Evolutionary conservation across 2,329 filamentous ascomycete species (phyloP).

Genomic region (Epichloe festucae): DNA sequence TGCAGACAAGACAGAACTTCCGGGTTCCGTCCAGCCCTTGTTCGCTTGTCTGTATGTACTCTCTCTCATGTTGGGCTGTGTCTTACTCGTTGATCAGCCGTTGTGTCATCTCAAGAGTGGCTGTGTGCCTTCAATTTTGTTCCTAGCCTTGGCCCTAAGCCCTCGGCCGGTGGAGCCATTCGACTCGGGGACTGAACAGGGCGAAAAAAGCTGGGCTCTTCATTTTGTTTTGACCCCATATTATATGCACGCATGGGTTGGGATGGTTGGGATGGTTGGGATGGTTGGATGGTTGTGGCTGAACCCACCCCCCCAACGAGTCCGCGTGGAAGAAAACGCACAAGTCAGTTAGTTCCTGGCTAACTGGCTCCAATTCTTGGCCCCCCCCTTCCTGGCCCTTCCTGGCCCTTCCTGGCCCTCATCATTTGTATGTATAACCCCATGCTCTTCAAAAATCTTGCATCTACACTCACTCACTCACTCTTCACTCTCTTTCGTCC

Average conservation of each 20-base stretch:
- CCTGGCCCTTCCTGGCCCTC: constrained; percentile 5
- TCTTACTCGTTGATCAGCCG: neutral
- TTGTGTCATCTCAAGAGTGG: constrained; percentile 1
- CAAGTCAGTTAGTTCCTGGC: constrained; percentile 6
- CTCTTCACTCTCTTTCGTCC: neutral
- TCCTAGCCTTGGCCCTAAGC: neutral
- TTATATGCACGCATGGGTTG: neutral
- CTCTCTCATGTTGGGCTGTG: neutral
- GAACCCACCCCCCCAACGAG: neutral
- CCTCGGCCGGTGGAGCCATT: neutral
- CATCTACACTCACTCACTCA: neutral
- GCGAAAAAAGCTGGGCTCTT: neutral
- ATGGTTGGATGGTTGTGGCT: neutral
- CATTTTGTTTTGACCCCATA: neutral
- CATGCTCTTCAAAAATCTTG: constrained; percentile 7
- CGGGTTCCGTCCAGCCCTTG: neutral
- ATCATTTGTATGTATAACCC: constrained; percentile 5
- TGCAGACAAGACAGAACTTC: neutral
- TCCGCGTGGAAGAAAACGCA: neutral
- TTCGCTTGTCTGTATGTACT: too few relatives aligned
- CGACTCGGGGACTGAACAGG: neutral
- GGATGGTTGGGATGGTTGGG: too few relatives aligned
- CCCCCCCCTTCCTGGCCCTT: constrained; percentile 6
- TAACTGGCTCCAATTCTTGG: constrained; percentile 3
- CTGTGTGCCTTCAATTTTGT: neutral